phyloP scores from a whole-genome alignment of 2,329 filamentous ascomycete genomes.

The Fusarium beomiforme region DNA sequence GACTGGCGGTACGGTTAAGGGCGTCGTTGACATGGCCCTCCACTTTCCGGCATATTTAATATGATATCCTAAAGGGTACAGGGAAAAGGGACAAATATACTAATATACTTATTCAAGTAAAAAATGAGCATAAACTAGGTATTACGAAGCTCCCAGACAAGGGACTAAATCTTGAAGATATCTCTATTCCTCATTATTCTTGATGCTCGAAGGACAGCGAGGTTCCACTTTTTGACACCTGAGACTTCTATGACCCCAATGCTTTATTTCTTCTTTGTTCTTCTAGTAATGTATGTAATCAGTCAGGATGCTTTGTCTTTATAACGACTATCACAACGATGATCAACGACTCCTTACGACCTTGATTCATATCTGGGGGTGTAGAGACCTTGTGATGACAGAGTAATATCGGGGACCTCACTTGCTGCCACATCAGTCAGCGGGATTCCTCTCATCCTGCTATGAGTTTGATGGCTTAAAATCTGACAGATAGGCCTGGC shows the following conservation, averaged over 20 bases:
- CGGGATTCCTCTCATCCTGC: neutral
- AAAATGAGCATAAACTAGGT: too few species aligned
- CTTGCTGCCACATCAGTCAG: constrained; percentile 62
- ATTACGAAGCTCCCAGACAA: too few species aligned
- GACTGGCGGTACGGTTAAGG: neutral
- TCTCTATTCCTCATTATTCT: too few species aligned
- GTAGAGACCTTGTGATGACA: constrained; percentile 70
- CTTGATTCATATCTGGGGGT: constrained; percentile 66
- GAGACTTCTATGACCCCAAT: too few species aligned
- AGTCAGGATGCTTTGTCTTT: constrained; percentile 56
- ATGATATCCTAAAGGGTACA: neutral
- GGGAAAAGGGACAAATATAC: too few species aligned
- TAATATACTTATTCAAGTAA: too few species aligned
- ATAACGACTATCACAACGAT: constrained; percentile 72
- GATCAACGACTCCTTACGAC: constrained; percentile 68
- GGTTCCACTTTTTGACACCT: too few species aligned
- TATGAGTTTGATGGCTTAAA: neutral
- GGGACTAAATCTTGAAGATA: too few species aligned
- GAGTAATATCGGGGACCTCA: constrained; percentile 74
- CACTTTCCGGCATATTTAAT: constrained; percentile 21
- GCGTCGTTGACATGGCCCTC: constrained; percentile 6
- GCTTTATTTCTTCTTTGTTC: too few species aligned
- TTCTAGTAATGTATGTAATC: too few species aligned
- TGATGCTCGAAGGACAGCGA: too few species aligned
- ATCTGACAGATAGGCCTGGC: constrained; percentile 58